Evolutionary conservation across 257 asterid genomes (phyloP), one percentile per base, ranked within the genome.

Genomic region (Nicotiana benthamiana): DNA sequence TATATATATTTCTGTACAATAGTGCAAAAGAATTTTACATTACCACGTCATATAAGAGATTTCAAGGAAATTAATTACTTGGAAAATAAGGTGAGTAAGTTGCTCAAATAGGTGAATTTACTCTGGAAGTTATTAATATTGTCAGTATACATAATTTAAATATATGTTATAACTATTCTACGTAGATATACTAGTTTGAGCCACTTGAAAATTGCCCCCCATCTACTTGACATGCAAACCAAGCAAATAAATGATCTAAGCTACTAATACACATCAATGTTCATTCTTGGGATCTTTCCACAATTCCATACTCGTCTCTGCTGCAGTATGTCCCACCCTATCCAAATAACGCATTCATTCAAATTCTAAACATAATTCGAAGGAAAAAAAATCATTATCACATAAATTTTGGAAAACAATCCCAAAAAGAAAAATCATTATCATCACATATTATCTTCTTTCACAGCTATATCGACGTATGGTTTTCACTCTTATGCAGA

Each of bases 201-300:
- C 90, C 91, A 87, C 91, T 87, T 83, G 91, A 84, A 84, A 60
- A 82, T 82, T 90, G 93, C 87, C 89, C 85, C 92, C 89, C 79
- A 87, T 89, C 89, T 68, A 78, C 84, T 90, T 85, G 90, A 89
- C 93, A 93, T 75, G 83, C 62, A 84, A 88, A 87, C 92, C 88
- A 82, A 85, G 88, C 83, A 85, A 91, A 85, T 91, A 86, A 91
- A 90, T 90, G 87, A 85, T 80, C 86, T 72, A 78, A 57, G 30
- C 40, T 36, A 80, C 72, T 80, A 83, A 82, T 82, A 80, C 68
- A 79, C 87, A 86, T 84, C 86, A 82, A 83, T 52, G 63, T 85
- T 84, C 63, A 57, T 74, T 86, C 63, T 77, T 82, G 63, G 67
- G 48, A 87, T 85, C 89, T 88, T 83, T 82, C 88, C 70, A 64